Percentiles rank a stretch among this genome's conserved stretches.
These are phyloP conservation scores for Lodderomyces theae DNA, from an alignment of 1,139 yeast genomes.

Conservation along the genomic window DNA sequence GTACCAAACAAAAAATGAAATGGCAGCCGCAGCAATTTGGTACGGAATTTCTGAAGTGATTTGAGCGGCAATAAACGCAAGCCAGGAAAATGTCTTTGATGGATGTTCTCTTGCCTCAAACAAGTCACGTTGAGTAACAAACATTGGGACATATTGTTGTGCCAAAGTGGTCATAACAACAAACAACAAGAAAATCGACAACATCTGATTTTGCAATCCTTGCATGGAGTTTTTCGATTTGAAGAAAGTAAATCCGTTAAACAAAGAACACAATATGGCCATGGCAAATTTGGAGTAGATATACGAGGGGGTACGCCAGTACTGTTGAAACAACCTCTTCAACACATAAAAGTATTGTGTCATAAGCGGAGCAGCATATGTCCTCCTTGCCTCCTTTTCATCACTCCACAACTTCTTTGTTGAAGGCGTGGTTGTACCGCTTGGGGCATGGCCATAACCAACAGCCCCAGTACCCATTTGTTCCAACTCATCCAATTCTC, in stretches of 20 bases:
- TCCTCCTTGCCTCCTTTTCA: constrained; percentile 21
- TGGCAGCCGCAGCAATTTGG: constrained; percentile 64
- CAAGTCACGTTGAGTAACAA: constrained; percentile 31
- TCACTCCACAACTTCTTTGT: constrained; percentile 25
- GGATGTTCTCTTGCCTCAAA: constrained; percentile 38
- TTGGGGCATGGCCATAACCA: too few relatives aligned
- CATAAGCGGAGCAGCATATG: constrained; percentile 28
- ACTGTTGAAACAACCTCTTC: constrained; percentile 29
- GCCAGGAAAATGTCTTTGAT: constrained; percentile 30
- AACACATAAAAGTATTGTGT: constrained; percentile 26
- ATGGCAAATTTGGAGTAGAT: constrained; percentile 40
- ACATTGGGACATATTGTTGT: constrained; percentile 46
- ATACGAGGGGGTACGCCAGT: constrained; percentile 46
- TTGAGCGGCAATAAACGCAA: constrained; percentile 52
- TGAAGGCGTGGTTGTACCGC: too few relatives aligned
- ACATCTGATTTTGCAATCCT: constrained; percentile 50
- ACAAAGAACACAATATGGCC: constrained; percentile 39
- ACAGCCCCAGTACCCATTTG: too few relatives aligned
- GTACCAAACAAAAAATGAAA: constrained; percentile 73
- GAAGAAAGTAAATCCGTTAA: constrained; percentile 47
- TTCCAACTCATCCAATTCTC: constrained; percentile 27
- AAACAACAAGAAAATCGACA: constrained; percentile 54
- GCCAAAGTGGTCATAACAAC: constrained; percentile 49
- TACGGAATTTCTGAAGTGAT: constrained; percentile 74
- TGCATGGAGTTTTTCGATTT: constrained; percentile 30